Conservation (phyloP, 1,284 basidiomycete genomes). For the Cutaneotrichosporon cyanovorans region DNA sequence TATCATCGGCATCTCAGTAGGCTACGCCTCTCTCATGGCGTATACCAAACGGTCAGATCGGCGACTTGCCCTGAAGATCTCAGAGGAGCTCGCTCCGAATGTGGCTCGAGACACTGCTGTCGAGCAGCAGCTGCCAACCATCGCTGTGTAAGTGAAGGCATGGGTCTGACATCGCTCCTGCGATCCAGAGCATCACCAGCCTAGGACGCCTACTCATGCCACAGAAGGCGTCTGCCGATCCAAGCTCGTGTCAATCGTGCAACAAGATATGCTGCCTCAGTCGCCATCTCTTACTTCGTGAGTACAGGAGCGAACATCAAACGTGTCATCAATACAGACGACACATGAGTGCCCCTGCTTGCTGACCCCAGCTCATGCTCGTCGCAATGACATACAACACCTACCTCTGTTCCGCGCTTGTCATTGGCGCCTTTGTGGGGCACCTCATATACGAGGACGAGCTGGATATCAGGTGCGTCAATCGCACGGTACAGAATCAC, state of each 20-base stretch:
- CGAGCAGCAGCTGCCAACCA: constrained; percentile 14
- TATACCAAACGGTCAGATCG: constrained; percentile 31
- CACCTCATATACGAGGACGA: constrained; percentile 43
- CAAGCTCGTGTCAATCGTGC: constrained; percentile 27
- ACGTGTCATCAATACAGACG: neutral
- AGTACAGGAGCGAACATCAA: constrained; percentile 3
- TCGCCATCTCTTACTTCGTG: constrained; percentile 43
- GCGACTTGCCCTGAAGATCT: constrained; percentile 24
- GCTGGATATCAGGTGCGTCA: constrained; percentile 36
- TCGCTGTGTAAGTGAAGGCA: constrained; percentile 29
- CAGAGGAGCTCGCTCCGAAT: constrained; percentile 17
- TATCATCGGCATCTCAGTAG: constrained; percentile 34
- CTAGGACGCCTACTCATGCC: neutral
- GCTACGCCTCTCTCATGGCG: constrained; percentile 37
- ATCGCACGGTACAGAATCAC: neutral
- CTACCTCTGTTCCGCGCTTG: constrained; percentile 44
- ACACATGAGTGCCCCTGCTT: no score
- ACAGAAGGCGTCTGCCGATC: constrained; percentile 22
- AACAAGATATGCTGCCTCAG: constrained; percentile 33
- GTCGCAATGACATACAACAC: constrained; percentile 48
- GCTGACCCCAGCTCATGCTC: constrained; percentile 43
- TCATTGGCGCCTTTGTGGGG: constrained; percentile 44
- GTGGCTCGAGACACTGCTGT: constrained; percentile 21
- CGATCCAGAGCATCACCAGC: no score
- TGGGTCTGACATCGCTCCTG: neutral